phyloP scores from a whole-genome alignment of 2,329 filamentous ascomycete species.

The Exophiala oligosperma region DNA sequence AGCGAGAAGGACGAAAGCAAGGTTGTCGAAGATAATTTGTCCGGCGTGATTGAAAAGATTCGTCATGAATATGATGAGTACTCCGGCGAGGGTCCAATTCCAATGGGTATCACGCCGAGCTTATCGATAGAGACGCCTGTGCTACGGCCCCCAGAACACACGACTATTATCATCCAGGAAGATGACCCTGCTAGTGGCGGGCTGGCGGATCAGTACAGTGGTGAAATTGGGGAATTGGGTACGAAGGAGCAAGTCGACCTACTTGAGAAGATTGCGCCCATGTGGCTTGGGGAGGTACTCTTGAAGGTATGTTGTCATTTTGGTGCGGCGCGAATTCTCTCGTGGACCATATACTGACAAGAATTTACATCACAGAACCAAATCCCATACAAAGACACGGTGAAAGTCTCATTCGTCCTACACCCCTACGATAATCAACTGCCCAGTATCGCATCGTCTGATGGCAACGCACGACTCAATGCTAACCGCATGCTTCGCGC shows the following conservation, averaged over 20 bases:
- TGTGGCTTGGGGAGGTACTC: conserved; percentile 89
- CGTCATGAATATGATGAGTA: conserved; percentile 48
- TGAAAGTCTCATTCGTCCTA: conserved; percentile 93
- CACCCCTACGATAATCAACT: conserved; percentile 76
- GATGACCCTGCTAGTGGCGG: conserved; percentile 63
- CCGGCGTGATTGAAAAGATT: conserved; percentile 47
- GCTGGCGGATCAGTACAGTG: conserved; percentile 83
- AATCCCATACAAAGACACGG: conserved; percentile 81
- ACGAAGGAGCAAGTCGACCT: conserved; percentile 66
- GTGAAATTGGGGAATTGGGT: conserved; percentile 76
- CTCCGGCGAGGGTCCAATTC: conserved; percentile 38
- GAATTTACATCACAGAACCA: conserved; percentile 58
- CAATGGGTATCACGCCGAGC: conserved; percentile 44
- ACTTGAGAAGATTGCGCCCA: conserved; percentile 82
- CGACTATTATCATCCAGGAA: conserved; percentile 65
- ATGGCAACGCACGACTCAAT: conserved; percentile 86
- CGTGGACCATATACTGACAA: background rate
- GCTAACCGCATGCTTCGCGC: conserved; percentile 95
- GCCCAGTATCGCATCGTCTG: conserved; percentile 70
- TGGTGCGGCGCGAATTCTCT: background rate
- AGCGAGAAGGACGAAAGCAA: conserved; percentile 53
- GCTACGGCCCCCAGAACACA: conserved; percentile 48
- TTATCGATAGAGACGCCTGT: conserved; percentile 46
- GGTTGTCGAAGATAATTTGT: conserved; percentile 48
- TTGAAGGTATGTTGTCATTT: conserved; percentile 55